Percentiles rank a stretch among this genome's conserved stretches.
Conservation (phyloP, 129 eudicot species). For the Flaveria sonorensis region DNA sequence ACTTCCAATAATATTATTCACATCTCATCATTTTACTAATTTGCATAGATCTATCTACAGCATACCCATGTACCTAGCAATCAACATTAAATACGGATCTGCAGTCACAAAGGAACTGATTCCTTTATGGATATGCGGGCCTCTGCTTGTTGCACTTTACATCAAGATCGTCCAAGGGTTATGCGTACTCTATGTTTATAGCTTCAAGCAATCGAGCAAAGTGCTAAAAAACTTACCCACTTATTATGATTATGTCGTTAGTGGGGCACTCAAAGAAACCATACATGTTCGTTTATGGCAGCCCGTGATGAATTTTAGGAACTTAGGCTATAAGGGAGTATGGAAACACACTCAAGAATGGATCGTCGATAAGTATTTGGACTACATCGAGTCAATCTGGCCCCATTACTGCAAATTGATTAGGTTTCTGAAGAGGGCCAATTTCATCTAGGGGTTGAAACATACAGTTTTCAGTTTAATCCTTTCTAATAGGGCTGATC, state of each 20-base stretch:
- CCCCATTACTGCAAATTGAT: slow-evolving; percentile 71
- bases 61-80: slow-evolving; percentile 65
- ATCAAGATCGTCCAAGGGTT: slow-evolving; percentile 55
- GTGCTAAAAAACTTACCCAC: slow-evolving; percentile 51
- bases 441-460: slow-evolving; percentile 45
- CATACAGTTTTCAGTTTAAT: background rate
- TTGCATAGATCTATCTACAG: slow-evolving; percentile 43
- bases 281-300: slow-evolving; percentile 42
- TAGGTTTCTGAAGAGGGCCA: slow-evolving; percentile 73
- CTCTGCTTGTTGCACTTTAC: slow-evolving; percentile 59
- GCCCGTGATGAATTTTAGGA: slow-evolving; percentile 47
- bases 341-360: slow-evolving; percentile 37
- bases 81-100: slow-evolving; percentile 62
- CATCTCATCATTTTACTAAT: background rate
- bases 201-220: slow-evolving; percentile 62
- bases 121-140: slow-evolving; percentile 81
- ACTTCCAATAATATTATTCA: background rate
- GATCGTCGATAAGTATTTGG: slow-evolving; percentile 59
- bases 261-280: slow-evolving; percentile 58
- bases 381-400: slow-evolving; percentile 76
- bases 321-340: slow-evolving; percentile 49
- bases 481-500: slow-evolving; percentile 35
- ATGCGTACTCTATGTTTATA: slow-evolving; percentile 53
- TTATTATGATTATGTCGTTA: slow-evolving; percentile 40
- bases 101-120: slow-evolving; percentile 76